Evolutionary conservation across 495 filamentous ascomycete species (phyloP).

Genomic region (Penicillium pulvis): DNA sequence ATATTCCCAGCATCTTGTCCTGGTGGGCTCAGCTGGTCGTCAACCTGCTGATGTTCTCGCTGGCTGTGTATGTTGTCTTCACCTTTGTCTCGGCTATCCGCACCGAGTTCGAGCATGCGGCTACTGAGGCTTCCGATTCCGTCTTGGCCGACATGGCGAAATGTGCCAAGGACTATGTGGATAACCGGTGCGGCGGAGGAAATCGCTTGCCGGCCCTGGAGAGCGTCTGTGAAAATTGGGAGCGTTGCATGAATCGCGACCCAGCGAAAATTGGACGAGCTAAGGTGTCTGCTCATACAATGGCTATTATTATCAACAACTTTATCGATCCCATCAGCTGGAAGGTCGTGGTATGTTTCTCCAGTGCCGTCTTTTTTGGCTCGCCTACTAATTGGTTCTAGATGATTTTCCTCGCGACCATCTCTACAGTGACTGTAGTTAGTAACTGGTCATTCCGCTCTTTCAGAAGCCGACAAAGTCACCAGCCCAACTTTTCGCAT

Average conservation of each 20-base stretch:
- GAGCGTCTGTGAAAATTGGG: conserved; percentile 74
- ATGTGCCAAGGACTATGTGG: conserved; percentile 68
- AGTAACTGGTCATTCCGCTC: conserved; percentile 53
- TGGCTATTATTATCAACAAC: conserved; percentile 77
- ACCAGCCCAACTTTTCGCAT: conserved; percentile 35
- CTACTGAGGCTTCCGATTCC: conserved; percentile 60
- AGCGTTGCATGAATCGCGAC: conserved; percentile 80
- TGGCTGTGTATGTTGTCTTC: conserved; percentile 71
- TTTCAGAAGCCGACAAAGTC: conserved; percentile 40
- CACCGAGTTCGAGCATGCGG: conserved; percentile 71
- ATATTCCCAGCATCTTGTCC: conserved; percentile 82
- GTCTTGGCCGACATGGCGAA: conserved; percentile 71
- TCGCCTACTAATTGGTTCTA: conserved; percentile 23
- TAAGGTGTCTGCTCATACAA: conserved; percentile 70
- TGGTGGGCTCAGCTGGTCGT: conserved; percentile 81
- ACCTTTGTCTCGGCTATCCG: conserved; percentile 70
- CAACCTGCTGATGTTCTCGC: conserved; percentile 70
- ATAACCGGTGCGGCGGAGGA: conserved; percentile 69
- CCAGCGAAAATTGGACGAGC: conserved; percentile 65
- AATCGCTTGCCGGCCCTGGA: conserved; percentile 73
- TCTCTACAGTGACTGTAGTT: conserved; percentile 45
- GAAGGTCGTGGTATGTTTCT: conserved; percentile 65
- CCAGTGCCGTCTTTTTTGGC: background rate
- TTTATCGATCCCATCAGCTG: conserved; percentile 72
- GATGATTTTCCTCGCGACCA: conserved; percentile 45